phyloP scores from a whole-genome alignment of 495 filamentous ascomycete genomes.

The Hyaloscypha variabilis region DNA sequence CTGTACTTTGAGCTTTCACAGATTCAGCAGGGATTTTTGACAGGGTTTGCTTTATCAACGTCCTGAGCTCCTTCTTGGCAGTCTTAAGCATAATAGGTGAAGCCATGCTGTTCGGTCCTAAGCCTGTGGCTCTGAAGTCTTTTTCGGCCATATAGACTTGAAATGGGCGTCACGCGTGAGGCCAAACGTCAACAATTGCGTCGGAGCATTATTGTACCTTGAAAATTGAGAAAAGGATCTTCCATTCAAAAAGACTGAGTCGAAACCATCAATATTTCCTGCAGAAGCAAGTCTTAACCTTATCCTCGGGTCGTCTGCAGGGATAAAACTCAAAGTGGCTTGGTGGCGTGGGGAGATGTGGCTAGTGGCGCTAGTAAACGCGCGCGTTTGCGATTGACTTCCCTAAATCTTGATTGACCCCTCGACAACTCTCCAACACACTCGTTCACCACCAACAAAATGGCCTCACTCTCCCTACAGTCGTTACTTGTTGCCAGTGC shows the following conservation, averaged over 20 bases:
- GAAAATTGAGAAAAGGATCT: not conserved
- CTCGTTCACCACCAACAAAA: constrained; percentile 12
- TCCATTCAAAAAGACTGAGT: not conserved
- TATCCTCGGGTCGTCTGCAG: not conserved
- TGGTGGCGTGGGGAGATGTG: constrained; percentile 6
- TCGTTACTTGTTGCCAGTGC: constrained; percentile 35
- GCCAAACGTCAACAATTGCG: not conserved
- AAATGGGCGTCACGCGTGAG: not conserved
- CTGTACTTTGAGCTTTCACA: constrained; percentile 66
- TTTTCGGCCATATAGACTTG: not conserved
- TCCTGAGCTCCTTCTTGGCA: constrained; percentile 75
- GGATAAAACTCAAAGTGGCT: not conserved
- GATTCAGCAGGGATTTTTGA: constrained; percentile 57
- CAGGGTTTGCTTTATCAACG: constrained; percentile 66
- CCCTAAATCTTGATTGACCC: constrained; percentile 21
- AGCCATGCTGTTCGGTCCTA: constrained; percentile 20
- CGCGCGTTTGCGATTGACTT: not conserved
- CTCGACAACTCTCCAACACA: constrained; percentile 4
- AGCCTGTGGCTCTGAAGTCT: not conserved
- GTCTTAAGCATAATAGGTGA: constrained; percentile 48
- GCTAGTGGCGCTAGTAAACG: constrained; percentile 11
- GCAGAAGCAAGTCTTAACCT: not conserved
- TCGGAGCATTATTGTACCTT: not conserved
- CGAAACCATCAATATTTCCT: not conserved
- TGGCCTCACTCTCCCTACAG: constrained; percentile 30